Evolutionary conservation across 2,329 filamentous ascomycete species (phyloP).

Genomic region (Aspergillus aculeatinus): DNA sequence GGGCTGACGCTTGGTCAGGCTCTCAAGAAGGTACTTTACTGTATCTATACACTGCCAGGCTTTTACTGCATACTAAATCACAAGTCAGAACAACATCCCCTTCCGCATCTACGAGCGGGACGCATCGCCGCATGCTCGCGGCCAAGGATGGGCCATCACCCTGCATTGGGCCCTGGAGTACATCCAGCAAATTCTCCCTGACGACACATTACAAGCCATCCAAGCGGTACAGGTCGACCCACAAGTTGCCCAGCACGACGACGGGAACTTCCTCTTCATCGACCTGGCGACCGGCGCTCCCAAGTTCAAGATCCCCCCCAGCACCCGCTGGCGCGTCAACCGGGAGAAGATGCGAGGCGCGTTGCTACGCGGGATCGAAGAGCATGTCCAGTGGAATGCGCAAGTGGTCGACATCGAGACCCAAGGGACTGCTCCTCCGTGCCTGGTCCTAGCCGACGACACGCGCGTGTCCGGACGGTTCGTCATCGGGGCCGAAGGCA

Average conservation of each 20-base stretch:
- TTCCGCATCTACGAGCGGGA: constrained; percentile 34
- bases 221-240: constrained; percentile 26
- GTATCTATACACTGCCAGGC: no score
- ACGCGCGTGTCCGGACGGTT: constrained; percentile 14
- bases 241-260: constrained; percentile 23
- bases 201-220: constrained; percentile 17
- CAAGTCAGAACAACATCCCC: constrained; percentile 18
- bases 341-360: constrained; percentile 24
- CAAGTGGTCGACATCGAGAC: constrained; percentile 9
- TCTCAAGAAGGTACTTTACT: constrained; percentile 15
- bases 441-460: constrained; percentile 14
- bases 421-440: neutral
- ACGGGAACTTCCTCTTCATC: constrained; percentile 30
- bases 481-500: constrained; percentile 24
- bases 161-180: constrained; percentile 28
- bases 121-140: constrained; percentile 22
- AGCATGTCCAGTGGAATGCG: constrained; percentile 22
- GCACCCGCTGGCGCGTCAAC: constrained; percentile 28
- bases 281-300: constrained; percentile 29
- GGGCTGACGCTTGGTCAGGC: constrained; percentile 28
- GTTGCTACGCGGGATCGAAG: constrained; percentile 22
- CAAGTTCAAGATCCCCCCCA: constrained; percentile 32
- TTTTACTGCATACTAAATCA: no score
- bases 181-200: constrained; percentile 21
- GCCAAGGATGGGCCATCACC: constrained; percentile 30